phyloP scores from a whole-genome alignment of 2,329 filamentous ascomycete species.

The Paecilomyces dactylethromorphus region DNA sequence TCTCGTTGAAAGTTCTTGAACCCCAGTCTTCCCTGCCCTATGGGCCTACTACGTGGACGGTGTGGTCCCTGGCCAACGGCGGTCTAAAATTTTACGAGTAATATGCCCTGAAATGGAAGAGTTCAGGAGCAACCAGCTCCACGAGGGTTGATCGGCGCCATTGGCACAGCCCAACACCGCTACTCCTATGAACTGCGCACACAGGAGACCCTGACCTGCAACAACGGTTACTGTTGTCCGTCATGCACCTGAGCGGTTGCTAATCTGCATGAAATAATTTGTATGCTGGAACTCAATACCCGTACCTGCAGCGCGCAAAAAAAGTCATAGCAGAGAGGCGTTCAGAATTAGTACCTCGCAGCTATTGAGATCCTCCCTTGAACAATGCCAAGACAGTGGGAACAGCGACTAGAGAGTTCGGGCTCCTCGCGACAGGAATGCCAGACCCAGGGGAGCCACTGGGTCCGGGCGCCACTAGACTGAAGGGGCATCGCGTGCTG shows the following conservation, averaged over 20 bases:
- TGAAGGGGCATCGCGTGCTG: background rate
- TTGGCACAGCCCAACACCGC: background rate
- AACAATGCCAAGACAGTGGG: background rate
- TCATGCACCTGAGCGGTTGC: background rate
- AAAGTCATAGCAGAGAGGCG: background rate
- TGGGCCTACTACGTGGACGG: background rate
- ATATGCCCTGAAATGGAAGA: background rate
- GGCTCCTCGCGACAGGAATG: background rate
- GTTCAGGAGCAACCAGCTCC: background rate
- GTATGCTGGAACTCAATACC: background rate
- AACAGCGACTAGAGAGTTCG: background rate
- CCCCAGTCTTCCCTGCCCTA: background rate
- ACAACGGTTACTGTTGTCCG: background rate
- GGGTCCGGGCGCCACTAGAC: background rate
- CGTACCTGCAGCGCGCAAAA: background rate
- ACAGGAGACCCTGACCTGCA: background rate
- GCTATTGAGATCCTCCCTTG: background rate
- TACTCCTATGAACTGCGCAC: background rate
- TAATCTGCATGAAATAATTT: background rate
- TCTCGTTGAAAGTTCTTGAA: background rate
- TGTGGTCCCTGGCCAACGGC: background rate
- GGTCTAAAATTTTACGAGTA: background rate
- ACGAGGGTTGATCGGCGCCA: background rate
- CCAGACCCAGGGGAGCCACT: background rate
- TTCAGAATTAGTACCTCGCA: background rate